Percentiles rank a stretch among this genome's conserved stretches.
These are phyloP conservation scores for Entomophthora muscae DNA, from an alignment of 371 early-diverging fungal genomes.

Conservation along the genomic window DNA sequence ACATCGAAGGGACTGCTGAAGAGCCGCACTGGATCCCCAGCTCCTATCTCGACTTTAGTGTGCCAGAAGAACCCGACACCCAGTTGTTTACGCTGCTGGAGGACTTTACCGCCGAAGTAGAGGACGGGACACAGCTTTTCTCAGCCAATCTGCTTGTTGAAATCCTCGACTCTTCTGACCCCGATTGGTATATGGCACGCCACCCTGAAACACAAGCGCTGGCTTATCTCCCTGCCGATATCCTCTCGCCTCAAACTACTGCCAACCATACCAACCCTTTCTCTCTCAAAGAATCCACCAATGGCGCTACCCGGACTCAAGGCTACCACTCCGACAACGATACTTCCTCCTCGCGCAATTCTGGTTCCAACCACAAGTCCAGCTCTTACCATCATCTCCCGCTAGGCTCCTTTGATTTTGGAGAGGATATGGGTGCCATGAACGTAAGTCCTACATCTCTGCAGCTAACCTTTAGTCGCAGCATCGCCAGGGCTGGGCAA, in stretches of 20 bases:
- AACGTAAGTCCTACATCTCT: not conserved
- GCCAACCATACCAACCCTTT: not conserved
- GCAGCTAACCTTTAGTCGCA: not conserved
- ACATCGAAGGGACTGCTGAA: not conserved
- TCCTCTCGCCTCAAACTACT: not conserved
- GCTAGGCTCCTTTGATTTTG: not conserved
- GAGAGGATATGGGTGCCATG: not conserved
- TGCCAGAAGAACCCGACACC: not conserved
- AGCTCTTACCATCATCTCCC: not conserved
- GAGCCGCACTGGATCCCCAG: not conserved
- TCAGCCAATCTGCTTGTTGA: not conserved
- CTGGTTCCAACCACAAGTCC: not conserved
- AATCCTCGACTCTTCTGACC: not conserved
- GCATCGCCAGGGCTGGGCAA: conserved; percentile 1
- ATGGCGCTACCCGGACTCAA: not conserved
- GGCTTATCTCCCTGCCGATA: conserved; percentile 19
- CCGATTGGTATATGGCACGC: not conserved
- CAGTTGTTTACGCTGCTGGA: not conserved
- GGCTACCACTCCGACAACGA: not conserved
- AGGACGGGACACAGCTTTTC: not conserved
- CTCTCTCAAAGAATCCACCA: not conserved
- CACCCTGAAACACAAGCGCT: conserved; percentile 13
- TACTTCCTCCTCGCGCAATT: not conserved
- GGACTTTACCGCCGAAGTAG: not conserved
- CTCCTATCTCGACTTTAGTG: not conserved